Base-by-base conservation (phyloP, 768 basidiomycete species). In the Pleurotus salmoneostramineus region DNA sequence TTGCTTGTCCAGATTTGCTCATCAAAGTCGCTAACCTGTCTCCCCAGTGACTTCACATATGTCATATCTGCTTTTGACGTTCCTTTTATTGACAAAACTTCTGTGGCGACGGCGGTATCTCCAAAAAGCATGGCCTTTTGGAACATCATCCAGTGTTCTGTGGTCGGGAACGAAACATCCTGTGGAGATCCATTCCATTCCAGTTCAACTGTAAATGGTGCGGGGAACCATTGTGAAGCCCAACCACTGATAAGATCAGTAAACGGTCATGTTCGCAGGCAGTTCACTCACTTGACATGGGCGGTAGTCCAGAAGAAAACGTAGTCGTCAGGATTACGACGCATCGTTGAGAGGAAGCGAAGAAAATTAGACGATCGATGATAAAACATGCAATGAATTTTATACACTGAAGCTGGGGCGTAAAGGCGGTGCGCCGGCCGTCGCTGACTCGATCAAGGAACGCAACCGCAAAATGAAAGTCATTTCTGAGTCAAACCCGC, bases 81-180 rank as follows among this genome's bases (percentile, higher is more conserved):
- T 4, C 69, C 71, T 1, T 59, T 67, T 15, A 75, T 68, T 3
- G 58, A 68, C 21, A 83, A 62, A 10, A 86, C 75, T 56, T 76
- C 66, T 21, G 72, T 66, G 3, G 81, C 78, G 4, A 80, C 65
- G 4, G 63, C 71, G 7, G 56, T 40, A 62, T 86, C 83, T 10
- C 65, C 62, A 69, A 87, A 87, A 2, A 86, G 62, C 3, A 83
- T 63, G 5, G 84, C 83, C 65, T 87, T 86, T 54, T 80, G 77
- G 42, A 79, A 72, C 85, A 86, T 88, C 85, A 87, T 87, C 78
- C 79, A 86, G 61, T 87, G 84, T 67, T 87, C 85, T 0, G 81
- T 76, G 2, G 80, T 78, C 5, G 68, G 69, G 64, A 84, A 84
- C 0, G 54, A 63, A 21, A 74, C 65, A 2, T 62, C 64, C 57